Base-by-base conservation (phyloP, 371 early-diverging fungal genomes). In the Massospora cicadina region DNA sequence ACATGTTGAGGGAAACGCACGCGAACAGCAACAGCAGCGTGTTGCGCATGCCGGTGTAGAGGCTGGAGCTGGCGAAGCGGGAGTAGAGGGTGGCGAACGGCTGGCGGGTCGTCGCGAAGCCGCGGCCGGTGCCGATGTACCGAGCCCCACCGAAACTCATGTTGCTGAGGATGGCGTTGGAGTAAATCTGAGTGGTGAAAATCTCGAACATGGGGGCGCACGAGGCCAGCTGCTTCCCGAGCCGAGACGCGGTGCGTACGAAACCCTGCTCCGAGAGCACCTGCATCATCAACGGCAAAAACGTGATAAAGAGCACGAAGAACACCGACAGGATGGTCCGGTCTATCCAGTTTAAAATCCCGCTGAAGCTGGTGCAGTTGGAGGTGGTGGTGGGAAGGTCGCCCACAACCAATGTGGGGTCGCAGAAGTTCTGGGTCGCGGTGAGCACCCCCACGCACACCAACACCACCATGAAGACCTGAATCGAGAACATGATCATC, bases 41-140 rank as follows among this genome's bases (percentile, higher is more conserved):
- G 54, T 76, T 71, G 0, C 87, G 77, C 60, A 87, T 78, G 55
- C 90, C 91, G 65, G 86, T 74, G 68, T 89, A 88, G 63, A 92
- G 84, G 56, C 86, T 84, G 5, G 88, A 79, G 25, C 81, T 80
- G 0, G 89, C 80, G 65, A 91, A 93, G 1, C 87, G 79, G 26
- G 86, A 83, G 65, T 85, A 92, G 25, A 92, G 78, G 1, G 79
- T 71, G 1, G 81, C 72, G 69, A 93, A 91, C n/a, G 86, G 81
- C 12, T 83, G 71, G 10, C 92, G 84, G 1, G 90, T 79, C 0
- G 91, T 93, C 2, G 92, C 90, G 69, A 93, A 89, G n/a, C 90
- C 90, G 71, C 94, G 87, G 0, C 94, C 94, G 0, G 91, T 89
- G 28, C 85, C 86, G 65, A 90, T 88, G 68, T 92, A 93, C 7